Percentiles rank a stretch among this genome's conserved stretches.
These are phyloP conservation scores for Pseudonitzschia delicatissima DNA, from an alignment of 108 stramenopile genomes.

Conservation along the genomic window DNA sequence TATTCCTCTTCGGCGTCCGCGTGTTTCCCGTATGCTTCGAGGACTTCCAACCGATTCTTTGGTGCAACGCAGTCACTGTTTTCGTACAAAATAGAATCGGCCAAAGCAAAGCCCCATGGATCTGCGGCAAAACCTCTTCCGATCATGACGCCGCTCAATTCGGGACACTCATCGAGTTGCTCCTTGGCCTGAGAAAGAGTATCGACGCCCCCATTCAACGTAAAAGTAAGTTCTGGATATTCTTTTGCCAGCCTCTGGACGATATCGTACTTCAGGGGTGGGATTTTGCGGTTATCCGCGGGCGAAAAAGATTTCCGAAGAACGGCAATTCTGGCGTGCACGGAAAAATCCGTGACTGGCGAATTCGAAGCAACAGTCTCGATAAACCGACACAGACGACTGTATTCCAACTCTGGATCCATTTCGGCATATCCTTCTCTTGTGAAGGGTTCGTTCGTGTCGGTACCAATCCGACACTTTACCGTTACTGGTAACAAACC, in stretches of 20 bases:
- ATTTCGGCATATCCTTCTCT: conserved; percentile 46
- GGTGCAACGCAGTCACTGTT: background rate
- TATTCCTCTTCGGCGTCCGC: conserved; percentile 69
- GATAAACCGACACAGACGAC: conserved; percentile 77
- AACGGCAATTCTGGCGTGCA: conserved; percentile 97
- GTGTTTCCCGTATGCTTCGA: conserved; percentile 66
- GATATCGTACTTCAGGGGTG: conserved; percentile 85
- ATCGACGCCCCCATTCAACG: conserved; percentile 87
- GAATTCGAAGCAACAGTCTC: conserved; percentile 75
- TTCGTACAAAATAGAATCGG: conserved; percentile 65
- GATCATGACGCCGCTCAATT: conserved; percentile 80
- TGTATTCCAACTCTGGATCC: conserved; percentile 85
- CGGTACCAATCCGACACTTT: conserved; percentile 95
- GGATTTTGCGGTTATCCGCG: conserved; percentile 94
- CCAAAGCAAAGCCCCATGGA: conserved; percentile 87
- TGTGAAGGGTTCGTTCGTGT: conserved; percentile 45
- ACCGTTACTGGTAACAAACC: conserved; percentile 85
- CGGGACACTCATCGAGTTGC: conserved; percentile 55
- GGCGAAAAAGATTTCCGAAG: conserved; percentile 88
- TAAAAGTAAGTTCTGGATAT: conserved; percentile 78
- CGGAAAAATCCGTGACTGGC: conserved; percentile 87
- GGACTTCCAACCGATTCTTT: conserved; percentile 66
- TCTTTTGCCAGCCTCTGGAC: conserved; percentile 75
- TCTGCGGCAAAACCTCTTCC: conserved; percentile 73
- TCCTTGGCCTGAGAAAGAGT: conserved; percentile 59